These are phyloP conservation scores for Mycena galericulata DNA, from an alignment of 768 basidiomycete species.

Conservation along the genomic window DNA sequence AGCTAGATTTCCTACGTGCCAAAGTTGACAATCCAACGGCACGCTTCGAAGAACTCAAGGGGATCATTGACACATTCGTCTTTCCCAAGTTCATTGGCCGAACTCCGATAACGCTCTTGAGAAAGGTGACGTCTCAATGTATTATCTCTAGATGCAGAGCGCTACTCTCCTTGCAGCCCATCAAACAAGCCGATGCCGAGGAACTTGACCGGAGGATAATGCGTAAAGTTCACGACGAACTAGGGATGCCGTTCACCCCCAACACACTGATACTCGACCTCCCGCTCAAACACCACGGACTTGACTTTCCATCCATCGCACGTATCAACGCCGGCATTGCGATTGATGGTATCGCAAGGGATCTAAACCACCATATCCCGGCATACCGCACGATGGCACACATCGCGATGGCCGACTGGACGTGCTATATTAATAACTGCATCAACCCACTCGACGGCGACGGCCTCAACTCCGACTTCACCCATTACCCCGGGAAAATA, in stretches of 20 bases:
- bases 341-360: slow-evolving; percentile 20
- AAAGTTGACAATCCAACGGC: slow-evolving; percentile 14
- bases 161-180: slow-evolving; percentile 21
- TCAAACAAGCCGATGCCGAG: slow-evolving; percentile 18
- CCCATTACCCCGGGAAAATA: background rate
- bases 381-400: slow-evolving; percentile 28
- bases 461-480: background rate
- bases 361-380: slow-evolving; percentile 36
- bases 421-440: slow-evolving; percentile 23
- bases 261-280: slow-evolving; percentile 17
- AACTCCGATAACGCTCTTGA: slow-evolving; percentile 11
- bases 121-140: slow-evolving; percentile 14
- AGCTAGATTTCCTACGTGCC: slow-evolving; percentile 12
- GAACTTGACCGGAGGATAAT: background rate
- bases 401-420: slow-evolving; percentile 32
- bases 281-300: slow-evolving; percentile 1
- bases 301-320: slow-evolving; percentile 25
- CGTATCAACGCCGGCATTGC: slow-evolving; percentile 17
- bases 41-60: slow-evolving; percentile 1
- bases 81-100: slow-evolving; percentile 4
- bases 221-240: background rate
- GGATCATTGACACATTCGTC: slow-evolving; percentile 12
- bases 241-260: slow-evolving; percentile 16
- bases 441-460: slow-evolving; percentile 12
- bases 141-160: slow-evolving; percentile 12